Evolutionary conservation across 1,284 basidiomycete genomes (phyloP), one percentile per base, ranked within the genome.

Genomic region (Fomitopsis schrenkii): DNA sequence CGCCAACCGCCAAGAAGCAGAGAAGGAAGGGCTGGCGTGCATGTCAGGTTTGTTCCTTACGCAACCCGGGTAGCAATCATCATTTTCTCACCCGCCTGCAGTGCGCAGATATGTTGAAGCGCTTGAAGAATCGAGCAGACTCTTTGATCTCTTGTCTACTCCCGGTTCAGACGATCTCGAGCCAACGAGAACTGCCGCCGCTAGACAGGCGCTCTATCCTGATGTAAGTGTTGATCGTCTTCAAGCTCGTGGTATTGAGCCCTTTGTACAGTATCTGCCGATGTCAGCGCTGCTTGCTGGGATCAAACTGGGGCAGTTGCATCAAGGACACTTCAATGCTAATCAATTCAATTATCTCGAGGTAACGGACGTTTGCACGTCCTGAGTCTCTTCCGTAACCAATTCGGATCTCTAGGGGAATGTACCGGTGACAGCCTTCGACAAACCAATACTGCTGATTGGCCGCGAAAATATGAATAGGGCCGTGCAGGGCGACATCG

Each of bases 331-430:
- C 72, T 99, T 98, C 79, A 96, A 94, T 70, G 94, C 96, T 5
- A 98, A 94, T 69, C 87, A 90, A 63, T 99, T 94, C 80, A 99
- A 99, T 74, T 99, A 97, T 71, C 82, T 98, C 7, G 95, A 98
- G 81, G 91, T 90, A 57, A 61, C 14, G 15, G 45, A 7, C 5
- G 12, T 62, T 42, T 35, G 33, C 42, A 22, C 2, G 59, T 40
- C 59, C 22, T 50, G 40, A 30, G 36, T 22, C 10, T 22, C 19
- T 55, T 44, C 30, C 56, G 9, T 35, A 14, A 33, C 42, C 5
- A 30, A n/a, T 15, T 15, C 5, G 19, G 22, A 9, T 41, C 17
- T 63, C 17, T 60, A 94, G 88, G 97, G 94, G 2, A 92, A 83
- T 52, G 95, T 98, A 17, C 82, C 85, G 5, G 88, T 91, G 0